A percentile compares a stretch with the other conserved stretches of the same genome.
phyloP scores from a whole-genome alignment of 495 filamentous ascomycete species.

The Xylaria scruposa region DNA sequence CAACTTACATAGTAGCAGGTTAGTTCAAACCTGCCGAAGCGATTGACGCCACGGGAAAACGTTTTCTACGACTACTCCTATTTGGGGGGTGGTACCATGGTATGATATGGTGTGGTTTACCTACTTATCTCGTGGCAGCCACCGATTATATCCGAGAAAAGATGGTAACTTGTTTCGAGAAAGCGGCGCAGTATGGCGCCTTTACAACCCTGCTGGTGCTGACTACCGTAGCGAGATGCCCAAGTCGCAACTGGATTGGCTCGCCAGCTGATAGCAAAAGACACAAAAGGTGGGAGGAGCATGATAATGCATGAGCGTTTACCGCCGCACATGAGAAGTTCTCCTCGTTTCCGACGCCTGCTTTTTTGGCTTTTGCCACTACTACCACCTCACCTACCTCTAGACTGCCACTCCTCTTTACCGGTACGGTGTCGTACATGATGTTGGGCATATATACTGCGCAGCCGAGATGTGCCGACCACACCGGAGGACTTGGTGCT shows the following conservation, averaged over 20 bases:
- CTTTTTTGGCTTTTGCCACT: background rate
- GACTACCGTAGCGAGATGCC: constrained; percentile 10
- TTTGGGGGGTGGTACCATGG: constrained; percentile 9
- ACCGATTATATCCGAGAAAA: constrained; percentile 20
- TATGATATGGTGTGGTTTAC: constrained; percentile 23
- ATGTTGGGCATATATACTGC: constrained; percentile 15
- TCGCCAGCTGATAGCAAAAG: constrained; percentile 6
- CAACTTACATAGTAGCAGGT: too few relatives aligned
- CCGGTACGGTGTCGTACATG: background rate
- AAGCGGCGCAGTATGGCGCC: constrained; percentile 19
- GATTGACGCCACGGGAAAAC: constrained; percentile 5
- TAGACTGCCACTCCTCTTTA: background rate
- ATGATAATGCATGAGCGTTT: constrained; percentile 13
- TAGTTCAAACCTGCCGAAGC: background rate
- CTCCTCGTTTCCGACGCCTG: constrained; percentile 6
- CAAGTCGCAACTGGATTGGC: constrained; percentile 6
- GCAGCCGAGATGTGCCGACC: constrained; percentile 14
- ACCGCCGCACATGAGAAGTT: background rate
- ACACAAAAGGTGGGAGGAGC: constrained; percentile 10
- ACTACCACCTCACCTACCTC: background rate
- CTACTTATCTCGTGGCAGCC: constrained; percentile 22
- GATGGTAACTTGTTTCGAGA: constrained; percentile 16
- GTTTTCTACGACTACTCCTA: background rate
- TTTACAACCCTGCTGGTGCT: constrained; percentile 15
- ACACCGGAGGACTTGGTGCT: background rate